A percentile compares a stretch with the other conserved stretches of the same genome.
Conservation (phyloP, 2,329 filamentous ascomycete species). For the Neofusicoccum sp. region DNA sequence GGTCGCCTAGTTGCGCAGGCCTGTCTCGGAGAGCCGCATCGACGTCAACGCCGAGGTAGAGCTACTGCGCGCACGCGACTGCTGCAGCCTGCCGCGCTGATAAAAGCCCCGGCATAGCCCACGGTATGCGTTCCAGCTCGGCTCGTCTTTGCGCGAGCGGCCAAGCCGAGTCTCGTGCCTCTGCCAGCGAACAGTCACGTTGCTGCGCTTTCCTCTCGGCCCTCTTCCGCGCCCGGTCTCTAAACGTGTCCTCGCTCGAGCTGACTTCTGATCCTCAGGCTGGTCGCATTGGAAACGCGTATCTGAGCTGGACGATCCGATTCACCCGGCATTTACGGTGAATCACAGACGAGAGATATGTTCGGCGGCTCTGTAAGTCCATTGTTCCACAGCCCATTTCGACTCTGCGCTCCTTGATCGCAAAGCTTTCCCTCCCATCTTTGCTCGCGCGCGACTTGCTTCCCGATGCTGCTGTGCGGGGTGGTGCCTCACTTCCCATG, state of each 20-base stretch:
- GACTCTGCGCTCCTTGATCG: background rate
- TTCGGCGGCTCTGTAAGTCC: conserved; percentile 15
- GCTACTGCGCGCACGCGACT: background rate
- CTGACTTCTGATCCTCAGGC: background rate
- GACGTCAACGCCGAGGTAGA: background rate
- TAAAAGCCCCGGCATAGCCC: background rate
- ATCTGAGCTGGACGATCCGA: background rate
- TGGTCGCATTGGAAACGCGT: background rate
- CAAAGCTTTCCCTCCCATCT: background rate
- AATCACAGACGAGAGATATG: background rate
- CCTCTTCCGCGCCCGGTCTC: background rate
- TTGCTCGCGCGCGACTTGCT: background rate
- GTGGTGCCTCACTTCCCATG: background rate
- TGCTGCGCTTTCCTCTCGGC: background rate
- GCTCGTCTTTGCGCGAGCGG: background rate
- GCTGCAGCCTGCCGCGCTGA: conserved; percentile 5
- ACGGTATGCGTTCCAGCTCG: background rate
- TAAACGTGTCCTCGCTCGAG: background rate
- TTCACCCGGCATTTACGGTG: background rate
- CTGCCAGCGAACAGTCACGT: background rate
- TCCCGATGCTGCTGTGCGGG: background rate
- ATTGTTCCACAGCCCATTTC: background rate
- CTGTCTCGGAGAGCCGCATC: background rate
- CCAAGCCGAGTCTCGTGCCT: background rate
- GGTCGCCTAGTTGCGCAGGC: background rate